phyloP scores from a whole-genome alignment of 148 eudicot species.

The Vaccinium vitisidaea region DNA sequence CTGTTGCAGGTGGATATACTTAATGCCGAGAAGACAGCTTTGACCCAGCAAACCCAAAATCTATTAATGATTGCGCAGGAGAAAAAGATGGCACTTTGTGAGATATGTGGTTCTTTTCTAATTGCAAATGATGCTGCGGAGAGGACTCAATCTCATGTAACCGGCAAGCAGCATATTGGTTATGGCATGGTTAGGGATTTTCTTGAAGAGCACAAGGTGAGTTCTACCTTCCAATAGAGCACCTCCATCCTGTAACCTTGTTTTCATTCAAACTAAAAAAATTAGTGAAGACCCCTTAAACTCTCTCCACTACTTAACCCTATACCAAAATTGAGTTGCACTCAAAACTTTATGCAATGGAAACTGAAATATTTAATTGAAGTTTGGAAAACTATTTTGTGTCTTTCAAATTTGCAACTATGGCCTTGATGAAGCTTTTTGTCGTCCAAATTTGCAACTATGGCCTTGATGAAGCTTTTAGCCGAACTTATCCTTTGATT shows the following conservation, averaged over 20 bases:
- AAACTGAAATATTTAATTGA: neutral
- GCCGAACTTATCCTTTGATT: neutral
- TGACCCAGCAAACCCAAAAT: constrained; percentile 69
- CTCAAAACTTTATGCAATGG: neutral
- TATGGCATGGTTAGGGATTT: constrained; percentile 94
- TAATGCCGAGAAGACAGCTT: constrained; percentile 69
- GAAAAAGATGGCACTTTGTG: constrained; percentile 98
- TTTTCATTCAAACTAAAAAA: neutral
- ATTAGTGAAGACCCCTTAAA: neutral
- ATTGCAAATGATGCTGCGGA: constrained; percentile 95
- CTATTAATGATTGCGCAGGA: constrained; percentile 77
- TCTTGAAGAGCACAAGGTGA: constrained; percentile 72
- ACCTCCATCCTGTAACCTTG: neutral
- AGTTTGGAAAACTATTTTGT: neutral
- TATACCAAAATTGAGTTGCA: neutral
- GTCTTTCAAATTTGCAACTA: neutral
- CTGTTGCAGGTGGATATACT: constrained; percentile 78
- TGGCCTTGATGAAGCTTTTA: neutral
- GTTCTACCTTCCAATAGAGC: neutral
- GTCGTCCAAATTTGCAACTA: neutral
- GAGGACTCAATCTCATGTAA: constrained; percentile 93
- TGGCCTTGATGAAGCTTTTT: neutral
- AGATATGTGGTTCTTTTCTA: constrained; percentile 91
- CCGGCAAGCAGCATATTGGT: constrained; percentile 98
- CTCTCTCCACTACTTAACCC: neutral